Conservation (phyloP, 768 basidiomycete genomes). For the Cubamyces lactineus region DNA sequence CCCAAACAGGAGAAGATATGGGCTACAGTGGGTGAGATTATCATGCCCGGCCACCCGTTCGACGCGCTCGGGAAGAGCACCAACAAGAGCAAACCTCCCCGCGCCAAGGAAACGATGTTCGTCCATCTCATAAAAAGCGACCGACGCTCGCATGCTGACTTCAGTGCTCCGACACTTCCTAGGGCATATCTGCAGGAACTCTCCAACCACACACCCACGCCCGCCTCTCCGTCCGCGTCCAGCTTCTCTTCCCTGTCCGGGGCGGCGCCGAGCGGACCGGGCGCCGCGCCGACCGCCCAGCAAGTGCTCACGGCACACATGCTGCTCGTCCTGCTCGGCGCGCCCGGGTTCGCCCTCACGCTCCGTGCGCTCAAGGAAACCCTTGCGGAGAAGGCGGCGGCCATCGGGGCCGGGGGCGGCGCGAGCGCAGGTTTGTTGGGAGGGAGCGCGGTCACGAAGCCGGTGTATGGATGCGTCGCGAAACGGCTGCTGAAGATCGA, state of each 20-base stretch:
- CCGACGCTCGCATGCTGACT: not conserved
- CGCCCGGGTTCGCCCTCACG: slow-evolving; percentile 59
- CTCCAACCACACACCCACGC: slow-evolving; percentile 52
- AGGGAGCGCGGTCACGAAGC: slow-evolving; percentile 56
- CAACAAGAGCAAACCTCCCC: slow-evolving; percentile 46
- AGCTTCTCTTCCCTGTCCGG: slow-evolving; percentile 51
- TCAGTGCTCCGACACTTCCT: slow-evolving; percentile 1
- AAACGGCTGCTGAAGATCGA: slow-evolving; percentile 81
- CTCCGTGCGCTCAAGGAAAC: slow-evolving; percentile 64
- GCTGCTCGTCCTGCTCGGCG: slow-evolving; percentile 58
- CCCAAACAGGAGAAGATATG: slow-evolving; percentile 66
- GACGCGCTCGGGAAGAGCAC: slow-evolving; percentile 34
- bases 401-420: slow-evolving; percentile 27
- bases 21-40: slow-evolving; percentile 63
- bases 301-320: slow-evolving; percentile 74
- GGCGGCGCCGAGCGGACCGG: slow-evolving; percentile 31
- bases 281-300: slow-evolving; percentile 55
- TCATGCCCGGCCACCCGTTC: slow-evolving; percentile 57
- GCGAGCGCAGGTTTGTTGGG: slow-evolving; percentile 29
- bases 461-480: slow-evolving; percentile 79
- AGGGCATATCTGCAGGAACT: slow-evolving; percentile 64
- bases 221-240: slow-evolving; percentile 60
- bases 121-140: slow-evolving; percentile 28
- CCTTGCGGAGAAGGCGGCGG: slow-evolving; percentile 48
- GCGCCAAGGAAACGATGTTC: slow-evolving; percentile 65